phyloP scores from a whole-genome alignment of 192 early-diverging fungal species.

The Coemansia erecta region DNA sequence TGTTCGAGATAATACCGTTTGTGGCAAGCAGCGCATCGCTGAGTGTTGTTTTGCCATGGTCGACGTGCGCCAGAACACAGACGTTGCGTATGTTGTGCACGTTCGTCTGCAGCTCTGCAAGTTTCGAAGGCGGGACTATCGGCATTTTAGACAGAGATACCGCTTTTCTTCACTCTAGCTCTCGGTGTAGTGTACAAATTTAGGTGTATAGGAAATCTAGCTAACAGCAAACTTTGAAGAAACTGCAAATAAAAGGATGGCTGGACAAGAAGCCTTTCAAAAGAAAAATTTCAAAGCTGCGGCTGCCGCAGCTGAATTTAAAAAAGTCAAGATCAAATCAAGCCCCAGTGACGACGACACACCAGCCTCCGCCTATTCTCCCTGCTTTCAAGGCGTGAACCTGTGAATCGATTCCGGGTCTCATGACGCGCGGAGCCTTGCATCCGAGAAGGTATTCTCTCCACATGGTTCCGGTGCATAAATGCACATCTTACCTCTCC shows the following conservation, averaged over 20 bases:
- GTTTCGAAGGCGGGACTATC: conserved; percentile 61
- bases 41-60: conserved; percentile 98
- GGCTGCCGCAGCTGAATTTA: conserved; percentile 12
- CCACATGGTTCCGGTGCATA: background rate
- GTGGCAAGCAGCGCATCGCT: conserved; percentile 94
- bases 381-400: too few relatives aligned
- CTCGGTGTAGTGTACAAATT: background rate
- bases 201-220: background rate
- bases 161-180: background rate
- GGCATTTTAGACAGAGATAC: conserved; percentile 55
- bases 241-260: background rate
- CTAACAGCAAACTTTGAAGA: background rate
- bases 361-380: too few relatives aligned
- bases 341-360: too few relatives aligned
- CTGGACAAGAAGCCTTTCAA: background rate
- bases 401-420: too few relatives aligned
- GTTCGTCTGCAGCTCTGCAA: conserved; percentile 68
- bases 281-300: conserved; percentile 1
- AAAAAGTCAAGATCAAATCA: too few relatives aligned
- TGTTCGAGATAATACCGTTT: conserved; percentile 96
- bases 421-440: too few relatives aligned
- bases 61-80: conserved; percentile 98
- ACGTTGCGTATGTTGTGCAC: conserved; percentile 84
- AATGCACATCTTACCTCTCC: background rate
- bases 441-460: too few relatives aligned